A percentile compares a stretch with the other conserved stretches of the same genome.
Evolutionary conservation across 75 land plant genomes (phyloP).

Genomic region (Pseudotsuga menziesii): DNA sequence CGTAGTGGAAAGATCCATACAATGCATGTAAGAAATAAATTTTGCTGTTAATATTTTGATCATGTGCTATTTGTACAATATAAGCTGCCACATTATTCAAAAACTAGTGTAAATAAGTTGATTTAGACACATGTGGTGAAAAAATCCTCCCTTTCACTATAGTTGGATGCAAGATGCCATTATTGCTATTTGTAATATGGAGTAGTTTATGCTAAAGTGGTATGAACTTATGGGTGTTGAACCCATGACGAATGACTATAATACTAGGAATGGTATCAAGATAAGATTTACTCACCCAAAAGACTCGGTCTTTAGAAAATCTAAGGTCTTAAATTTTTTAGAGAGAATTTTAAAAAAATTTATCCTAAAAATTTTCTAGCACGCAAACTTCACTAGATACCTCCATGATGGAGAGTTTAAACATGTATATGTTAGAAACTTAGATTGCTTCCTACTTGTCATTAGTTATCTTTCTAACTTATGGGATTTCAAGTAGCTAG

Average conservation of each 20-base stretch:
- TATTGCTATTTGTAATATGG: neutral
- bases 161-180: neutral
- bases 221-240: neutral
- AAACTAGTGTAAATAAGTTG: neutral
- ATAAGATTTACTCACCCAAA: neutral
- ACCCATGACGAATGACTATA: neutral
- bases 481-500: no score
- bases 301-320: neutral
- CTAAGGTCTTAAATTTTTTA: neutral
- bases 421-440: neutral
- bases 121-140: neutral
- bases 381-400: neutral
- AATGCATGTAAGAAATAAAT: slow-evolving; percentile 45
- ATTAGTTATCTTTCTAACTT: no score
- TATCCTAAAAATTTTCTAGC: neutral
- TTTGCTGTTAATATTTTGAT: neutral
- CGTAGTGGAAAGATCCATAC: slow-evolving; percentile 60
- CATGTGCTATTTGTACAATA: slow-evolving; percentile 8
- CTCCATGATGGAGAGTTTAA: neutral
- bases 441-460: no score
- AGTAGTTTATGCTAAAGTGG: neutral
- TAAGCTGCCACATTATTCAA: neutral
- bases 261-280: neutral
- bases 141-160: neutral
- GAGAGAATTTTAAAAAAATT: neutral